These are phyloP conservation scores for Saccharomyces jurei DNA, from an alignment of 805 yeast genomes.

Conservation along the genomic window DNA sequence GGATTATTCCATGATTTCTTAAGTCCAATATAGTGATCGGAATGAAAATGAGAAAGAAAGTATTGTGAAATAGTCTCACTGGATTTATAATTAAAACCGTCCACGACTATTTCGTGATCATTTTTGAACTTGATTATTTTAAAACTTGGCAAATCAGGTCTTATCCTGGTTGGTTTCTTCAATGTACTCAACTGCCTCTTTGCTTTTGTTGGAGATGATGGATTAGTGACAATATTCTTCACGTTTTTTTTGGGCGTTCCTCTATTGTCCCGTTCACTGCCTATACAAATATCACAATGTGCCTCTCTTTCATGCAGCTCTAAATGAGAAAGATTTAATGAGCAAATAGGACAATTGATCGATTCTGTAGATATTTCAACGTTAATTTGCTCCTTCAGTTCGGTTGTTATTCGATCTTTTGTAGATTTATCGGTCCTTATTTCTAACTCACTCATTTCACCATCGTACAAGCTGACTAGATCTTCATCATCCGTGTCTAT, in stretches of 20 bases:
- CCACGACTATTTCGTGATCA: constrained; percentile 44
- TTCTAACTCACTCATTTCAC: background rate
- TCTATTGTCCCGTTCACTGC: background rate
- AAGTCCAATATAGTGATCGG: constrained; percentile 91
- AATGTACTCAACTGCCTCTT: constrained; percentile 9
- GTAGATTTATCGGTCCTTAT: background rate
- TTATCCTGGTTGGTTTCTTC: constrained; percentile 11
- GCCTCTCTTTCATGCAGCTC: constrained; percentile 37
- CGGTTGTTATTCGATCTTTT: constrained; percentile 5
- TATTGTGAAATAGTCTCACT: constrained; percentile 42
- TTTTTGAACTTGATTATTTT: constrained; percentile 41
- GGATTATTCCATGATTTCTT: constrained; percentile 56
- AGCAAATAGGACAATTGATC: constrained; percentile 48
- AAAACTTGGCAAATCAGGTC: constrained; percentile 41
- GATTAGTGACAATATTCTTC: constrained; percentile 1
- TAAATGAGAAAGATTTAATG: constrained; percentile 31
- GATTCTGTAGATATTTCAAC: constrained; percentile 1
- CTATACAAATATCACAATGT: constrained; percentile 52
- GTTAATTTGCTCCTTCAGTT: background rate
- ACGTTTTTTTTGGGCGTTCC: background rate
- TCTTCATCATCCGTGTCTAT: background rate
- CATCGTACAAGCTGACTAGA: constrained; percentile 7
- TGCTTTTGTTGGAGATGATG: constrained; percentile 8
- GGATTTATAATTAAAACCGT: constrained; percentile 46
- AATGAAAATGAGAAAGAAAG: constrained; percentile 76